Percentiles rank a stretch among this genome's conserved stretches.
phyloP scores from a whole-genome alignment of 2,329 filamentous ascomycete genomes.

The Fusarium penzigii region DNA sequence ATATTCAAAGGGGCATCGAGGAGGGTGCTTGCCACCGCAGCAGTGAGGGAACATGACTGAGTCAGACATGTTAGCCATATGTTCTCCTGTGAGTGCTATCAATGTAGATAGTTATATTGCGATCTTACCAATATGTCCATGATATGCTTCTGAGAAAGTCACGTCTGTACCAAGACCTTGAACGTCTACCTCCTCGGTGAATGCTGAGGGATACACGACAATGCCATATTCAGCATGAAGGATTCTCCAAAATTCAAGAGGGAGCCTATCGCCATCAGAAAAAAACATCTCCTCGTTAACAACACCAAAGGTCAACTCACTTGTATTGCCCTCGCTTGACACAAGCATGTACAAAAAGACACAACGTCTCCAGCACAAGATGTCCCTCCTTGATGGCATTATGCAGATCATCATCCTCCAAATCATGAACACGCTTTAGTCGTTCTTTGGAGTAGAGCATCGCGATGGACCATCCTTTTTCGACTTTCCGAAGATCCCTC shows the following conservation, averaged over 20 bases:
- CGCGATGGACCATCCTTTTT: conserved; percentile 41
- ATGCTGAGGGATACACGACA: conserved; percentile 42
- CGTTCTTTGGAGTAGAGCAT: conserved; percentile 39
- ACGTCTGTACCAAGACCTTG: conserved; percentile 34
- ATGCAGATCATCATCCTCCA: conserved; percentile 36
- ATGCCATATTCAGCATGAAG: conserved; percentile 42
- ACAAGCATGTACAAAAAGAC: conserved; percentile 42
- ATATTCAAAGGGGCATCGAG: conserved; percentile 40
- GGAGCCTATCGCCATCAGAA: conserved; percentile 27
- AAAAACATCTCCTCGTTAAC: conserved; percentile 1
- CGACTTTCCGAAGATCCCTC: conserved; percentile 35
- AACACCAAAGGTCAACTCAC: conserved; percentile 20
- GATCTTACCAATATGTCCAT: conserved; percentile 37
- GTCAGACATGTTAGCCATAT: conserved; percentile 3
- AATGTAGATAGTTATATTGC: background rate
- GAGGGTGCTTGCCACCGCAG: conserved; percentile 30
- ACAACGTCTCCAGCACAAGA: conserved; percentile 41
- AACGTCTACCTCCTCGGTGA: conserved; percentile 38
- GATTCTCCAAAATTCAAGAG: conserved; percentile 40
- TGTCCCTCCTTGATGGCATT: conserved; percentile 34
- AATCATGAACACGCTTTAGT: conserved; percentile 33
- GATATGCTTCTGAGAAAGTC: conserved; percentile 41
- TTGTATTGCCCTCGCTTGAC: conserved; percentile 40
- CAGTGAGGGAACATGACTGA: conserved; percentile 39
- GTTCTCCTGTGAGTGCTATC: no score